A percentile compares a stretch with the other conserved stretches of the same genome.
These are phyloP conservation scores for Curvularia sp. DNA, from an alignment of 2,329 filamentous ascomycete genomes.

Conservation along the genomic window DNA sequence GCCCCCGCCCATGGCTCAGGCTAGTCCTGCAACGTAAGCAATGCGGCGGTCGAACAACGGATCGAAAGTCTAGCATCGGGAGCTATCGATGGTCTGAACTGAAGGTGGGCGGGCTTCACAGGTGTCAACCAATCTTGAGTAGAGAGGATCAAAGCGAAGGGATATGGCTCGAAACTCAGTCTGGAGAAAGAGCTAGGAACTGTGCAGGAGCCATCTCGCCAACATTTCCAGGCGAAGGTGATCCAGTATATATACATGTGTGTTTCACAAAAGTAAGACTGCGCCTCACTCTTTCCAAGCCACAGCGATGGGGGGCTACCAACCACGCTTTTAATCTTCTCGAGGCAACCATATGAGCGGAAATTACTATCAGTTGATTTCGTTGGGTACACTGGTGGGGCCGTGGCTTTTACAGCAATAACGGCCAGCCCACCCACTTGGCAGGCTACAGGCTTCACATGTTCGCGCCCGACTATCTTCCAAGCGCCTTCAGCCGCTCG, in stretches of 20 bases:
- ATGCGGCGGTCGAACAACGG: constrained; percentile 16
- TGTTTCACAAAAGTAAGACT: constrained; percentile 31
- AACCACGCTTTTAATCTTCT: constrained; percentile 33
- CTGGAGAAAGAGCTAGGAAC: neutral
- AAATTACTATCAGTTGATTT: constrained; percentile 2
- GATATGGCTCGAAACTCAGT: constrained; percentile 1
- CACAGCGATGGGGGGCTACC: constrained; percentile 30
- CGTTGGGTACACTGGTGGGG: constrained; percentile 14
- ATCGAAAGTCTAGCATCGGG: constrained; percentile 1
- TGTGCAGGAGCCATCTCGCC: too few relatives aligned
- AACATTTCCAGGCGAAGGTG: neutral
- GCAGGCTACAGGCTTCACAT: constrained; percentile 6
- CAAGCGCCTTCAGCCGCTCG: constrained; percentile 63
- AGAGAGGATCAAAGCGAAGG: constrained; percentile 28
- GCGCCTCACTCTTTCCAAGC: constrained; percentile 47
- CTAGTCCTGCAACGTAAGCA: constrained; percentile 37
- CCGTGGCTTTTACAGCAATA: constrained; percentile 9
- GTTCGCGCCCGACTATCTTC: constrained; percentile 32
- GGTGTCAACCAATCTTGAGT: constrained; percentile 24
- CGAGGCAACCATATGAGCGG: constrained; percentile 15
- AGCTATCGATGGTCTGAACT: neutral
- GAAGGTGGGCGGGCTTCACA: constrained; percentile 10
- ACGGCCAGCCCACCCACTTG: constrained; percentile 11
- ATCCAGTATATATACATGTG: constrained; percentile 30
- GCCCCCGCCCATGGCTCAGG: constrained; percentile 23